phyloP scores from a whole-genome alignment of 495 filamentous ascomycete genomes.

The Penicillium dipodomyicola region DNA sequence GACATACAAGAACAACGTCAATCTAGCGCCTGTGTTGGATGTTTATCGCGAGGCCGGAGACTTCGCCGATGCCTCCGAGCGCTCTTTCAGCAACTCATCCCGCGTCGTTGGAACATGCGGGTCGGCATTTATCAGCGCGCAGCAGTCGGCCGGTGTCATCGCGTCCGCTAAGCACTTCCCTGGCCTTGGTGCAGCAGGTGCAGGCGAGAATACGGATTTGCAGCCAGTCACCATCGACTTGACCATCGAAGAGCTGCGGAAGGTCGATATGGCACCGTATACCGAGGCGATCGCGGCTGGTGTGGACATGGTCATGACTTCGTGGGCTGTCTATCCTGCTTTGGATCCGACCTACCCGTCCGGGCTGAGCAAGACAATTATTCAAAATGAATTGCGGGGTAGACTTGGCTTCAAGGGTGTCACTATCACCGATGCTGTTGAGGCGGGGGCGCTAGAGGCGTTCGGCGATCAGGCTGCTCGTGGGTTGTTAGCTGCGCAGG shows the following conservation, averaged over 20 bases:
- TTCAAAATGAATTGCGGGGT: conserved; percentile 29
- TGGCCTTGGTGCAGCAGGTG: conserved; percentile 26
- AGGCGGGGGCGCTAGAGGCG: conserved; percentile 30
- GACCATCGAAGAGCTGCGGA: conserved; percentile 22
- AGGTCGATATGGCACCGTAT: conserved; percentile 30
- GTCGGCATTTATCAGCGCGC: conserved; percentile 28
- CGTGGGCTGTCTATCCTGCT: conserved; percentile 37
- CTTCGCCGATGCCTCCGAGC: conserved; percentile 29
- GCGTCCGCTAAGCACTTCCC: conserved; percentile 39
- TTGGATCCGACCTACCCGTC: conserved; percentile 31
- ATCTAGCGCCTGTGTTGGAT: conserved; percentile 34
- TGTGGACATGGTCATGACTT: conserved; percentile 37
- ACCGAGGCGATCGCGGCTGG: conserved; percentile 27
- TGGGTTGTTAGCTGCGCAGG: conserved; percentile 26
- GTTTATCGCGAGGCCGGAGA: conserved; percentile 32
- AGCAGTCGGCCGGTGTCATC: conserved; percentile 34
- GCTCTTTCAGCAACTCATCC: conserved; percentile 32
- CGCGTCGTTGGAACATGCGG: conserved; percentile 24
- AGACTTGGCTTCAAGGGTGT: conserved; percentile 35
- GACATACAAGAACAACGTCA: conserved; percentile 29
- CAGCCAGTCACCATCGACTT: conserved; percentile 32
- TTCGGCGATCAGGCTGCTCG: conserved; percentile 29
- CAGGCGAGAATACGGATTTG: conserved; percentile 30
- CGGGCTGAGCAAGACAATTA: conserved; percentile 32
- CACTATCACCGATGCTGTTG: conserved; percentile 37